phyloP scores from a whole-genome alignment of 108 stramenopile species.

The Parmales sp. region DNA sequence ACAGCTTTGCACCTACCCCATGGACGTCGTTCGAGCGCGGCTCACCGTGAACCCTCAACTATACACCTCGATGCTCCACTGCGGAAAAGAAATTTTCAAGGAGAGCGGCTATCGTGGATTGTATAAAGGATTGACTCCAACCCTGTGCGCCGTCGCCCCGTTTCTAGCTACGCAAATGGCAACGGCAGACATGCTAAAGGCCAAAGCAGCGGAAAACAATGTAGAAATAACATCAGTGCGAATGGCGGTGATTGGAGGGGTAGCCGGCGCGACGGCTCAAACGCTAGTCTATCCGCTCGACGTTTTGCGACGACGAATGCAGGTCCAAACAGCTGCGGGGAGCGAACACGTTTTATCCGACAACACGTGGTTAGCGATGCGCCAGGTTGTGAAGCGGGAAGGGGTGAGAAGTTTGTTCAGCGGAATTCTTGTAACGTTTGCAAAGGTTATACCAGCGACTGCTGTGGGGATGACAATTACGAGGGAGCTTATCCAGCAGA shows the following conservation, averaged over 20 bases:
- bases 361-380: conserved; percentile 10
- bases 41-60: background rate
- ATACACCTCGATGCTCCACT: background rate
- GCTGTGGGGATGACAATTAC: conserved; percentile 9
- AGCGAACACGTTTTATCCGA: background rate
- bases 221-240: background rate
- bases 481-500: conserved; percentile 4
- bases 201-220: background rate
- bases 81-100: background rate
- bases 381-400: conserved; percentile 9
- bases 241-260: background rate
- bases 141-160: conserved; percentile 9
- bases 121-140: conserved; percentile 4
- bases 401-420: conserved; percentile 10
- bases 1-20: conserved; percentile 14
- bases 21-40: conserved; percentile 15
- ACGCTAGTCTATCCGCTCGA: conserved; percentile 14
- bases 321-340: background rate
- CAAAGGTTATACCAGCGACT: conserved; percentile 6
- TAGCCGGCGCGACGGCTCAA: conserved; percentile 11
- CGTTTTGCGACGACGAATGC: conserved; percentile 14
- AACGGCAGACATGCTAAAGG: background rate
- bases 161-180: conserved; percentile 11
- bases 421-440: conserved; percentile 8
- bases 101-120: background rate